A percentile compares a stretch with the other conserved stretches of the same genome.
phyloP scores from a whole-genome alignment of 305 asterid genomes.

The Fraxinus platypoda region DNA sequence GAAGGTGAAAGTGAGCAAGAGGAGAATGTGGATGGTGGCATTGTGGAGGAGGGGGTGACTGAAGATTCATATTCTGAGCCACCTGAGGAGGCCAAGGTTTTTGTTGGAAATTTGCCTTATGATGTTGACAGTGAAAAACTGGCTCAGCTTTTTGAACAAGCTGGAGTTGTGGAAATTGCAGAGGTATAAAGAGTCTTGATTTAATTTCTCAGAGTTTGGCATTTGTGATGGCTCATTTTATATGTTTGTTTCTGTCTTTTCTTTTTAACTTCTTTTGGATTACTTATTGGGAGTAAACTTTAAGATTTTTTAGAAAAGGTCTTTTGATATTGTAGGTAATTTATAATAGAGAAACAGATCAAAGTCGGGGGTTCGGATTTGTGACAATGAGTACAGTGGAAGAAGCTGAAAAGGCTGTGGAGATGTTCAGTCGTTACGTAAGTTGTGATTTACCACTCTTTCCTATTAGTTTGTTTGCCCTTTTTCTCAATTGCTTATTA shows the following conservation, averaged over 20 bases:
- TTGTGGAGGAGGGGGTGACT: constrained; percentile 28
- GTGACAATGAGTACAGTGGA: constrained; percentile 88
- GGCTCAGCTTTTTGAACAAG: constrained; percentile 71
- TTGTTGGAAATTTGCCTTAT: constrained; percentile 86
- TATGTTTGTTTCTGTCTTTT: not conserved
- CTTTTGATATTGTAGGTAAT: constrained; percentile 61
- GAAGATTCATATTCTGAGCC: constrained; percentile 54
- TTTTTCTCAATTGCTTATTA: not conserved
- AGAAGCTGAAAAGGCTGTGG: constrained; percentile 87
- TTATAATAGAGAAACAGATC: constrained; percentile 78
- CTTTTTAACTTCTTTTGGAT: not conserved
- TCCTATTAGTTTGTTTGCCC: not conserved
- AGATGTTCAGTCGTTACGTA: constrained; percentile 66
- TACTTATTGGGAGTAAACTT: constrained; percentile 1
- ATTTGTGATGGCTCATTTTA: not conserved
- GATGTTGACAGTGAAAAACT: constrained; percentile 68
- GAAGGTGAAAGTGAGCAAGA: constrained; percentile 15
- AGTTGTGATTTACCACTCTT: constrained; percentile 28
- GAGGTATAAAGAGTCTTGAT: constrained; percentile 46
- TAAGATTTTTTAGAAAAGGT: not conserved
- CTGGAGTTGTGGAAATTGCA: constrained; percentile 91
- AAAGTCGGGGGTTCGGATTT: constrained; percentile 92
- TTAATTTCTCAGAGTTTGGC: not conserved
- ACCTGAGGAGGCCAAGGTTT: constrained; percentile 83
- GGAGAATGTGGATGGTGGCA: constrained; percentile 28